Conservation (phyloP, 129 eudicot genomes). For the Flaveria brownii region DNA sequence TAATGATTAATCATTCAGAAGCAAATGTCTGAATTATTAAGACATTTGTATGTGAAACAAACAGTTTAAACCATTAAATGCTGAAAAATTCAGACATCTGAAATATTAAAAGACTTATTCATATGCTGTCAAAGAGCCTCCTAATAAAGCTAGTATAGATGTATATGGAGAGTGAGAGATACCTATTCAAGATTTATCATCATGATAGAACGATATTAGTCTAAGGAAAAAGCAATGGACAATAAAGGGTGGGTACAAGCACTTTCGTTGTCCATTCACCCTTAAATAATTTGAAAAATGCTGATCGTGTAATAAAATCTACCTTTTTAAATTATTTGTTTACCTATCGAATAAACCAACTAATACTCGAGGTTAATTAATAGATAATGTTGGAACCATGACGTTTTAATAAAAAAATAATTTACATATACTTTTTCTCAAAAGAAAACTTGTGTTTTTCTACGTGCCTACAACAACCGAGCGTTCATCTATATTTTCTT, state of each 20-base stretch:
- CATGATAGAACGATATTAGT: slow-evolving; percentile 33
- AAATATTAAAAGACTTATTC: too few species aligned
- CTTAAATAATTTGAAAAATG: slow-evolving; percentile 12
- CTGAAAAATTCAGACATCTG: too few species aligned
- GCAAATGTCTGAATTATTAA: too few species aligned
- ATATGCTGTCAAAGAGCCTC: too few species aligned
- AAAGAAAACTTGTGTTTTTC: neutral
- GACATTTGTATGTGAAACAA: too few species aligned
- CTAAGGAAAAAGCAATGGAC: slow-evolving; percentile 35
- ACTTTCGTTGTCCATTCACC: slow-evolving; percentile 27
- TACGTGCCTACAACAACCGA: too few species aligned
- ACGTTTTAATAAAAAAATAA: neutral
- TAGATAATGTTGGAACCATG: neutral
- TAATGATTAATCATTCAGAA: too few species aligned
- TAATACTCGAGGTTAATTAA: neutral
- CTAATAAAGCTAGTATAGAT: too few species aligned
- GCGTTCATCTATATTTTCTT: too few species aligned
- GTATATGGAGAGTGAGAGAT: neutral
- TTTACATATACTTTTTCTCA: neutral
- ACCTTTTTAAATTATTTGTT: too few species aligned
- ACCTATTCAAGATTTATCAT: slow-evolving; percentile 27
- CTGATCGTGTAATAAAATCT: neutral
- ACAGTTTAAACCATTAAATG: too few species aligned
- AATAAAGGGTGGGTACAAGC: slow-evolving; percentile 29
- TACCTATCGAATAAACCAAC: neutral